phyloP scores from a whole-genome alignment of 495 filamentous ascomycete genomes.

The Tuber microsphaerosporum region DNA sequence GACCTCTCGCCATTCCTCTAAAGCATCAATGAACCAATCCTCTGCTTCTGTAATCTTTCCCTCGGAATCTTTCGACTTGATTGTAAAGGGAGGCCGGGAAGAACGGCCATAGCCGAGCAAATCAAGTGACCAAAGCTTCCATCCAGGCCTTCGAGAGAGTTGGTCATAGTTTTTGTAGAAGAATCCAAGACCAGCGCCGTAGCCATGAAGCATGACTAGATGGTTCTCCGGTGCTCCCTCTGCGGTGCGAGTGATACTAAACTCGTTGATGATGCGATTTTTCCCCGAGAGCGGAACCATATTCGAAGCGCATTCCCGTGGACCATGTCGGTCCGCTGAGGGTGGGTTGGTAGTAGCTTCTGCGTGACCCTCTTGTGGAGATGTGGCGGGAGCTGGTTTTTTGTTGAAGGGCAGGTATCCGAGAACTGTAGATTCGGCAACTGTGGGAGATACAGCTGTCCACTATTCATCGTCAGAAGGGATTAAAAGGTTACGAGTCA shows the following conservation, averaged over 20 bases:
- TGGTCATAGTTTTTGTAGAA: slow-evolving; percentile 97
- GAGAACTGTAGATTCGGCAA: slow-evolving; percentile 83
- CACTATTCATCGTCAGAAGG: slow-evolving; percentile 52
- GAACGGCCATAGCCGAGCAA: slow-evolving; percentile 92
- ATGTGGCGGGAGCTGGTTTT: slow-evolving; percentile 53
- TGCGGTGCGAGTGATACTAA: slow-evolving; percentile 74
- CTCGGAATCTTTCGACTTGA: slow-evolving; percentile 71
- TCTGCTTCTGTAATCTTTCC: slow-evolving; percentile 85
- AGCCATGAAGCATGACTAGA: slow-evolving; percentile 95
- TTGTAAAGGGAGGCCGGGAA: slow-evolving; percentile 70
- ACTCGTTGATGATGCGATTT: slow-evolving; percentile 83
- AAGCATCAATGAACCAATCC: slow-evolving; percentile 88
- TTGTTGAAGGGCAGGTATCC: slow-evolving; percentile 78
- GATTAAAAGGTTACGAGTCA: background rate
- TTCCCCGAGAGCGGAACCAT: slow-evolving; percentile 79
- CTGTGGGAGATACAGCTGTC: slow-evolving; percentile 70
- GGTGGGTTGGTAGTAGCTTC: slow-evolving; percentile 51
- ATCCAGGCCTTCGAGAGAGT: slow-evolving; percentile 65
- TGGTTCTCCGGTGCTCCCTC: slow-evolving; percentile 69
- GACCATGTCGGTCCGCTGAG: slow-evolving; percentile 69
- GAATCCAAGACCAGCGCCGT: slow-evolving; percentile 90
- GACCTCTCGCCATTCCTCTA: slow-evolving; percentile 89
- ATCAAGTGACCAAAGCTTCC: slow-evolving; percentile 87
- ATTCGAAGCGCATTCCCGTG: slow-evolving; percentile 74
- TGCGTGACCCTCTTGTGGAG: slow-evolving; percentile 40